These are phyloP conservation scores for Tremella yokohamensis DNA, from an alignment of 768 basidiomycete species.

Conservation along the genomic window DNA sequence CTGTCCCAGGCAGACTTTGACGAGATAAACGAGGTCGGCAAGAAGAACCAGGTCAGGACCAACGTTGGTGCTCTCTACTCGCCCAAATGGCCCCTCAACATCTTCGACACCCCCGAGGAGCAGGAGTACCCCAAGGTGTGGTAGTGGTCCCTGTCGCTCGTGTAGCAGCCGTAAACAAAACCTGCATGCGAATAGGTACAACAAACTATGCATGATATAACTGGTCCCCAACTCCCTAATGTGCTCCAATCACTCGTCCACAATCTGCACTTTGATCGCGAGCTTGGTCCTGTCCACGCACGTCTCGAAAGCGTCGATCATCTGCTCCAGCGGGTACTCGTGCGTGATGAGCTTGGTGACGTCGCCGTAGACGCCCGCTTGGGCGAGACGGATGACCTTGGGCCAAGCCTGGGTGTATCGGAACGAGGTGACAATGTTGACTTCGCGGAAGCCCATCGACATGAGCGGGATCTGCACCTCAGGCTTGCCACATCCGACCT, in stretches of 20 bases:
- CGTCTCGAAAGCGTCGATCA: constrained; percentile 33
- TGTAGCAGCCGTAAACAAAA: too few species aligned
- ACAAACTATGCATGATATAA: too few species aligned
- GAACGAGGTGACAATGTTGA: constrained; percentile 35
- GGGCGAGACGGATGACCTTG: constrained; percentile 25
- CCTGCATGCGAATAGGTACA: too few species aligned
- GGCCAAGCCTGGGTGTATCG: constrained; percentile 35
- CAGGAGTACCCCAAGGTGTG: neutral
- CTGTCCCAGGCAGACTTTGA: constrained; percentile 67
- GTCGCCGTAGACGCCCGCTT: constrained; percentile 21
- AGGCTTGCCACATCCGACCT: constrained; percentile 32
- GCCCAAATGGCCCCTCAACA: constrained; percentile 46
- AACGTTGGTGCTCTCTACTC: constrained; percentile 65
- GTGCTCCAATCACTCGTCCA: neutral
- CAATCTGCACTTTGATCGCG: constrained; percentile 47
- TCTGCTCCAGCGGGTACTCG: constrained; percentile 26
- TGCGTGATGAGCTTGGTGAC: constrained; percentile 35
- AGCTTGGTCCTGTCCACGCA: constrained; percentile 32
- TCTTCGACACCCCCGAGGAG: neutral
- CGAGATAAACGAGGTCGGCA: constrained; percentile 58
- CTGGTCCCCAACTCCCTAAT: too few species aligned
- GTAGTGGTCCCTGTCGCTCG: too few species aligned
- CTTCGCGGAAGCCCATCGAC: constrained; percentile 32
- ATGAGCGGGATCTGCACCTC: constrained; percentile 30
- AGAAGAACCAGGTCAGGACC: constrained; percentile 58